These are phyloP conservation scores for Geranium brycei DNA, from an alignment of 345 rosid species.

Conservation along the genomic window DNA sequence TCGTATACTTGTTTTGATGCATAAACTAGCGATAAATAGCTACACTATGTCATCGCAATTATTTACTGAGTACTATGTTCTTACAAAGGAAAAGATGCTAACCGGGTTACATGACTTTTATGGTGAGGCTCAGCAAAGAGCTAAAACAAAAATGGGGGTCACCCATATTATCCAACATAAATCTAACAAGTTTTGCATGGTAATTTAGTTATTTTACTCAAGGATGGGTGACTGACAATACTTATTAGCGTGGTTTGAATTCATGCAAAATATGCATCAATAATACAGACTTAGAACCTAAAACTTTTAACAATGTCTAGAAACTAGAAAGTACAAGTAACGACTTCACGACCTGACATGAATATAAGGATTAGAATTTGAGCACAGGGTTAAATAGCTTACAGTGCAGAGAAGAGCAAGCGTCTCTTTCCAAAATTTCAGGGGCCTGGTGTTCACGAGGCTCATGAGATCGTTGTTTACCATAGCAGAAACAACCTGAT, in stretches of 20 bases:
- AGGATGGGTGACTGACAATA: background rate
- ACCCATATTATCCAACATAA: background rate
- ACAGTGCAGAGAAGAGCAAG: constrained; percentile 88
- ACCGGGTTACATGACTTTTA: background rate
- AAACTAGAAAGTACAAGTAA: no score
- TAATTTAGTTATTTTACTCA: background rate
- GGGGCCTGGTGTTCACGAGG: constrained; percentile 66
- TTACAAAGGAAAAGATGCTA: background rate
- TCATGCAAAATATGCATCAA: no score
- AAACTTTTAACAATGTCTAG: background rate
- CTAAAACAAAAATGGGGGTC: background rate
- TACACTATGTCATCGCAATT: background rate
- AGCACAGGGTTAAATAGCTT: constrained; percentile 23
- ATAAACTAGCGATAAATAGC: background rate
- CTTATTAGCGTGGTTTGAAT: background rate
- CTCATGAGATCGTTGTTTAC: constrained; percentile 78
- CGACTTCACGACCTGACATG: background rate
- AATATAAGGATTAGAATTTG: background rate
- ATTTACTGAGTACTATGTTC: background rate
- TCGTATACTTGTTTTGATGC: background rate
- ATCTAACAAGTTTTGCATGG: background rate
- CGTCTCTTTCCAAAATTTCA: constrained; percentile 90
- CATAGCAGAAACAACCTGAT: constrained; percentile 90
- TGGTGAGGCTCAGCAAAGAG: background rate
- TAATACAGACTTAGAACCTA: background rate